Conservation (phyloP, 192 early-diverging fungal species). For the Backusella parvicylindrica region DNA sequence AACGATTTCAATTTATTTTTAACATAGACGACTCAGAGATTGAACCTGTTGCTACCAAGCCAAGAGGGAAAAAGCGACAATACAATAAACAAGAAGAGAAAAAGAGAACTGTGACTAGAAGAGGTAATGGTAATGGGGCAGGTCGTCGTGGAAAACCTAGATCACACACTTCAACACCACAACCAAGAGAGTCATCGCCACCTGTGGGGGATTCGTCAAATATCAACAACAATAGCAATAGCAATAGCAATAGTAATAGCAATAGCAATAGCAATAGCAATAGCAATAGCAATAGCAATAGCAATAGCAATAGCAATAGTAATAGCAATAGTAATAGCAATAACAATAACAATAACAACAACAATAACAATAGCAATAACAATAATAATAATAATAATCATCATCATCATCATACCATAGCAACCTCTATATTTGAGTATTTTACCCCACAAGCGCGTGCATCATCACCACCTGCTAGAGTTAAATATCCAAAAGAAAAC, state of each 20-base stretch:
- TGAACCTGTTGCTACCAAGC: not conserved
- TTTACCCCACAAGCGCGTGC: not conserved
- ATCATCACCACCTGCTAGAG: constrained; percentile 39
- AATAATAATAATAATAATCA: not conserved
- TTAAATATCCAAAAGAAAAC: constrained; percentile 45
- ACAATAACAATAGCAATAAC: not conserved
- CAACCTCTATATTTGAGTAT: not conserved
- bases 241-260: not conserved
- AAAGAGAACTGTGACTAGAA: not conserved
- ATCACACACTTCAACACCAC: constrained; percentile 3
- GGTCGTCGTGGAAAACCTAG: not conserved
- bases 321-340: too few relatives aligned
- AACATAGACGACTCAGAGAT: not conserved
- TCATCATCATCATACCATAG: not conserved
- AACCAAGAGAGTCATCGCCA: not conserved
- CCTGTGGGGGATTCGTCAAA: not conserved
- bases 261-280: too few relatives aligned
- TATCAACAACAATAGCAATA: not conserved
- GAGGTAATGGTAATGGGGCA: not conserved
- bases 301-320: too few relatives aligned
- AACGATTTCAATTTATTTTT: too few relatives aligned
- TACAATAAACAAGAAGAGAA: not conserved
- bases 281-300: too few relatives aligned
- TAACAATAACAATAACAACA: not conserved
- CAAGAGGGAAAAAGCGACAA: not conserved